Evolutionary conservation across 352 stramenopile genomes (phyloP), one percentile per base, ranked within the genome.

Genomic region (Phytophthora podocarpi): DNA sequence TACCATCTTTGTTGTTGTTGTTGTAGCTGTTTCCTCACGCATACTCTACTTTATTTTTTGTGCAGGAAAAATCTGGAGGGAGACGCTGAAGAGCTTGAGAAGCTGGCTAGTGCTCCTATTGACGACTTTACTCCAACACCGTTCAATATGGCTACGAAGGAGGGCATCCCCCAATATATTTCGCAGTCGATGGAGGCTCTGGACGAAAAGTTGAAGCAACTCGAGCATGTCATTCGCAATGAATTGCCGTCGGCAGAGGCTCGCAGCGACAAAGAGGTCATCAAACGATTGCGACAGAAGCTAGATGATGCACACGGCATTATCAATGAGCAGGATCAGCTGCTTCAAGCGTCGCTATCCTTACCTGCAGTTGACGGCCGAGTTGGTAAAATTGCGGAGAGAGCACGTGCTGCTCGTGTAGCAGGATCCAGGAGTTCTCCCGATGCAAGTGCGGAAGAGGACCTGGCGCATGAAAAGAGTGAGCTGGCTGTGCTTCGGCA

Each of bases 271-370:
- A 68, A 67, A 50, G 69, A 91, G 28, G 42, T 88, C 23, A 76
- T 80, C 12, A 75, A 73, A 32, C 52, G 83, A 4, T 74, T 93
- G n/a, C 77, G 78, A 34, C 31, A 78, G 21, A 93, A 93, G 53
- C 74, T 93, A 7, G 71, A 74, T 9, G 79, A 90, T 18, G 83
- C 83, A 0, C 74, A 91, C 21, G 57, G 45, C 5, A 77, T 93
- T 56, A 85, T 93, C 24, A 54, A 61, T 0, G 81, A 93, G 42
- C 83, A 93, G 55, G 81, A 93, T 41, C 73, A 86, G 42, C 59
- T 93, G 23, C 55, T 93, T 28, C 83, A 93, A 68, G 83, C 81
- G 11, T 85, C 81, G 9, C 37, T 93, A 37, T 51, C 51, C 28
- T 57, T 46, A 21, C 39, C 54, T 32, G 40, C 39, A 57, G 9